These are phyloP conservation scores for Lachnellula arida DNA, from an alignment of 2,329 filamentous ascomycete genomes.

Conservation along the genomic window DNA sequence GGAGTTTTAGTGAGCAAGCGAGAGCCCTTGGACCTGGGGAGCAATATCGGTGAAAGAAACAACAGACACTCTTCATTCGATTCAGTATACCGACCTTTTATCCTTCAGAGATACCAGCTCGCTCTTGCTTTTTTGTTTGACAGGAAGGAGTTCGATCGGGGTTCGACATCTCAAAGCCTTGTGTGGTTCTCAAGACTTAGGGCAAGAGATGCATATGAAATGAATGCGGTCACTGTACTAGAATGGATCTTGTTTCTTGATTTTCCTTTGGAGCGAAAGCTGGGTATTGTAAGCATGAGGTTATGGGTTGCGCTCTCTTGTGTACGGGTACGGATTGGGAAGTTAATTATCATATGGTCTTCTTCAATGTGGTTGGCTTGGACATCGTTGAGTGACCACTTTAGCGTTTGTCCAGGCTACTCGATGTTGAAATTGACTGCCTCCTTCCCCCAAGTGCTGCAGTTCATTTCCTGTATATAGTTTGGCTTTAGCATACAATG, in stretches of 20 bases:
- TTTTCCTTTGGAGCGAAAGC: conserved; percentile 2
- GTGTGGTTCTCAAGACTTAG: conserved; percentile 9
- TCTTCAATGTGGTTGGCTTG: conserved; percentile 5
- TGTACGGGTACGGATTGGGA: conserved; percentile 24
- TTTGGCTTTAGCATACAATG: conserved; percentile 9
- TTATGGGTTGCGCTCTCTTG: conserved; percentile 2
- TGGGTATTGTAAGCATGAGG: background rate
- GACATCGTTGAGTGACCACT: conserved; percentile 1
- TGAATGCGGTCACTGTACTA: conserved; percentile 25
- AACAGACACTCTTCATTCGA: conserved; percentile 14
- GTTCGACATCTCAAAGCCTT: conserved; percentile 9
- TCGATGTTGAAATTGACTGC: conserved; percentile 4
- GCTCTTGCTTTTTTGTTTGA: conserved; percentile 11
- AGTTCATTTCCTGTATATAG: conserved; percentile 20
- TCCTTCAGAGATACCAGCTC: conserved; percentile 4
- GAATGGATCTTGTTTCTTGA: conserved; percentile 22
- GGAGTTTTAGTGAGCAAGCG: conserved; percentile 24
- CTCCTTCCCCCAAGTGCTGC: conserved; percentile 1
- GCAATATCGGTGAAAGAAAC: conserved; percentile 17
- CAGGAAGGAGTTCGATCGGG: conserved; percentile 18
- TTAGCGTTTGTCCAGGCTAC: conserved; percentile 3
- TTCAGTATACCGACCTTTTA: conserved; percentile 21
- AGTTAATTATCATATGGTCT: conserved; percentile 22
- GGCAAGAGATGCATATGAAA: conserved; percentile 10
- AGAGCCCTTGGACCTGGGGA: conserved; percentile 15